phyloP scores from a whole-genome alignment of 805 yeast species.

The Wickerhamiella kurtzmanii region DNA sequence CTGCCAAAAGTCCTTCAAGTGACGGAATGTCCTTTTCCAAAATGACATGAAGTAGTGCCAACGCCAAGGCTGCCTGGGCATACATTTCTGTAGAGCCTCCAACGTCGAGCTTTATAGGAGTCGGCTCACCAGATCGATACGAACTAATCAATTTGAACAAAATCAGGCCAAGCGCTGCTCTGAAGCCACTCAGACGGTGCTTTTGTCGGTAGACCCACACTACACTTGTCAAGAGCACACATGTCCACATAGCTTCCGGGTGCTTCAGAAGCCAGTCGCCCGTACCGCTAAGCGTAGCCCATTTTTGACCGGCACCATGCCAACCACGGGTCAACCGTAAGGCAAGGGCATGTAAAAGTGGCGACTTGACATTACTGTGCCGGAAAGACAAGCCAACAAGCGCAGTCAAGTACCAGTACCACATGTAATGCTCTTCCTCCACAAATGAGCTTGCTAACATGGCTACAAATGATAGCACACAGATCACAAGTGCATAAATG shows the following conservation, averaged over 20 bases:
- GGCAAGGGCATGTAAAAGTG: slow-evolving; percentile 14
- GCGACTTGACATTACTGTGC: background rate
- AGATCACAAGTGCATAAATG: slow-evolving; percentile 20
- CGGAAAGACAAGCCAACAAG: slow-evolving; percentile 5
- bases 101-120: background rate
- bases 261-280: slow-evolving; percentile 30
- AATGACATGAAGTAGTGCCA: slow-evolving; percentile 1
- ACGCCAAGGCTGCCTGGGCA: background rate
- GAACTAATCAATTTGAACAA: background rate
- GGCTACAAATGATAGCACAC: slow-evolving; percentile 34
- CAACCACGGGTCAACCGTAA: slow-evolving; percentile 59
- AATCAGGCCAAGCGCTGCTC: background rate
- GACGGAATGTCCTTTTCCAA: slow-evolving; percentile 1
- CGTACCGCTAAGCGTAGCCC: slow-evolving; percentile 37
- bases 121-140: background rate
- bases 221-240: background rate
- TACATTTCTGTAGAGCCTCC: background rate
- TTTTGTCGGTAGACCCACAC: background rate
- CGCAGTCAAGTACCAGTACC: slow-evolving; percentile 68
- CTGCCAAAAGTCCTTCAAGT: slow-evolving; percentile 29
- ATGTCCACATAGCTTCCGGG: slow-evolving; percentile 16
- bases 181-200: background rate
- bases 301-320: slow-evolving; percentile 86
- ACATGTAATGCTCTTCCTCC: slow-evolving; percentile 91
- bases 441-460: slow-evolving; percentile 80